Evolutionary conservation across 148 eudicot genomes (phyloP), one percentile per base, ranked within the genome.

Genomic region (Chenopodium suecicum): DNA sequence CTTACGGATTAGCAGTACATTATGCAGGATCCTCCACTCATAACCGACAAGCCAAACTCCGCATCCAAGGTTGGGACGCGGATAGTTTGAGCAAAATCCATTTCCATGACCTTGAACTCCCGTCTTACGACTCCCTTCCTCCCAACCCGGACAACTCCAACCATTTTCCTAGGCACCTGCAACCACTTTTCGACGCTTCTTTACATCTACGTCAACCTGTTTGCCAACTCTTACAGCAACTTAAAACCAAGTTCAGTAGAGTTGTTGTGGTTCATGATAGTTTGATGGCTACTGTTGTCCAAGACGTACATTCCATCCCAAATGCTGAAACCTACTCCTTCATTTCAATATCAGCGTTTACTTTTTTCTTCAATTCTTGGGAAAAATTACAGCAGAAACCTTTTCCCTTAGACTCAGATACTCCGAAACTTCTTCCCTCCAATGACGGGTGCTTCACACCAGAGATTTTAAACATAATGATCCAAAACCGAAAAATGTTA

Each of bases 1-100:
- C 93, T 67, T 84, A 83, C 82, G 48, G 80, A 16, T 69, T 90
- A 27, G 86, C 89, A 0, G 86, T 89, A 44, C 90, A 88, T 80
- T 88, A 77, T 4, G 77, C 82, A 2, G 73, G 84, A 64, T 78
- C 87, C 31, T 14, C 90, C 70, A 86, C 76, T 70, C 88, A 87
- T 72, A 76, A 69, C 73, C 87, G 75, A 77, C 91, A 87, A 73
- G 87, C 84, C 79, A 86, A 77, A 74, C 52, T 80, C 13, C 87
- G 92, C n/a, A 58, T 78, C 56, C 78, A 75, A 14, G 79, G 77
- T 8, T 44, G 13, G 52, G 79, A 78, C 78, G 4, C 63, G 3
- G 34, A 56, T 46, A 46, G 41, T 27, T 76, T n/a, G 10, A 62
- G 25, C 14, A 34, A 23, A 48, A 80, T 80, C 60, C 78, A 76